phyloP scores from a whole-genome alignment of 805 yeast species.

The Saccharomycopsis sp. region DNA sequence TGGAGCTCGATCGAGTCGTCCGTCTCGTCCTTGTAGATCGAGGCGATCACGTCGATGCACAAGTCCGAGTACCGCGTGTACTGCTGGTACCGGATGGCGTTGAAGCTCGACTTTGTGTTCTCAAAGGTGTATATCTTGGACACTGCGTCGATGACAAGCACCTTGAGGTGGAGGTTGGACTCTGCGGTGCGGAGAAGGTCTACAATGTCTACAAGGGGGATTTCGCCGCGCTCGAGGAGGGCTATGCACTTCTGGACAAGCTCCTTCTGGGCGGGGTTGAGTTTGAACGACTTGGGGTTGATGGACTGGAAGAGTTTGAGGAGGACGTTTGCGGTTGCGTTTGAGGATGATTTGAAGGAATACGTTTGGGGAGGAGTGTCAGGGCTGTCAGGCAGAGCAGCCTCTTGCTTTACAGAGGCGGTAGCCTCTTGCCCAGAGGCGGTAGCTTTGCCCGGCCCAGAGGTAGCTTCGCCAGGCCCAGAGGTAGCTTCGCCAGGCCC shows the following conservation, averaged over 20 bases:
- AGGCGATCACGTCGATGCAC: constrained; percentile 17
- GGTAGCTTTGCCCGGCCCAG: neutral
- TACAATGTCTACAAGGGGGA: constrained; percentile 13
- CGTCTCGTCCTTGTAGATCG: constrained; percentile 55
- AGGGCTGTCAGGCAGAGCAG: too few relatives aligned
- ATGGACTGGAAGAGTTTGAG: constrained; percentile 13
- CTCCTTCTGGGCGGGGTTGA: constrained; percentile 14
- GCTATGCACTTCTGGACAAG: constrained; percentile 3
- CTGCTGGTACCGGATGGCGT: constrained; percentile 7
- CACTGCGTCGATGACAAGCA: constrained; percentile 15
- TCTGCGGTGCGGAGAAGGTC: constrained; percentile 7
- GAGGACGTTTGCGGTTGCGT: constrained; percentile 16
- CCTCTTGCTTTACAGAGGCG: too few relatives aligned
- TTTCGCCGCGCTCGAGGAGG: constrained; percentile 1
- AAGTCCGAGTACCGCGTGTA: constrained; percentile 15
- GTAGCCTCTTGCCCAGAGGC: neutral
- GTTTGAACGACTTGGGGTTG: constrained; percentile 7
- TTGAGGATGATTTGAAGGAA: constrained; percentile 4
- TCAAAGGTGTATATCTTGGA: constrained; percentile 21
- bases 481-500: neutral
- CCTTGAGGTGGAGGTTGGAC: constrained; percentile 17
- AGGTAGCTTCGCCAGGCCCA: neutral
- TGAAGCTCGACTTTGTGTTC: constrained; percentile 11
- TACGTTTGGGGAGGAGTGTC: too few relatives aligned
- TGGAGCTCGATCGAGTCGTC: constrained; percentile 86